Percentiles rank a stretch among this genome's conserved stretches.
These are phyloP conservation scores for Fusarium protoensiforme DNA, from an alignment of 2,329 filamentous ascomycete species.

Conservation along the genomic window DNA sequence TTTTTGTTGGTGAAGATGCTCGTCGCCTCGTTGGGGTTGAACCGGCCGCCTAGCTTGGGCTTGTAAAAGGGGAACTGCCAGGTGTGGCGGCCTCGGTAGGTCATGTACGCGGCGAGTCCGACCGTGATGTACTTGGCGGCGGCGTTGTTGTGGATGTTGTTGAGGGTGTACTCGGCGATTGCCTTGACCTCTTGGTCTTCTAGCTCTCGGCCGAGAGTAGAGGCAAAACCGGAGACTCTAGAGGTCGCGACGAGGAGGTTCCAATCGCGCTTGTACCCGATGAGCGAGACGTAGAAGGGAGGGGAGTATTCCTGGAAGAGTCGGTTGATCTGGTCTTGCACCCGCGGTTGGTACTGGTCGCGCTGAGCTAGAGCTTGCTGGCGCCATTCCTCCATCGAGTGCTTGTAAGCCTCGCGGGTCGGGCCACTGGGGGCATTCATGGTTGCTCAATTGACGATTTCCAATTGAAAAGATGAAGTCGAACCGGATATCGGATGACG, in stretches of 20 bases:
- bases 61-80: constrained; percentile 46
- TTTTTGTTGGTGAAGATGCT: constrained; percentile 43
- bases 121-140: constrained; percentile 43
- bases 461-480: neutral
- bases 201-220: constrained; percentile 45
- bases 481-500: constrained; percentile 31
- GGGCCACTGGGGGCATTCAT: constrained; percentile 34
- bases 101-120: constrained; percentile 42
- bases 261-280: constrained; percentile 42
- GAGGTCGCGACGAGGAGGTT: constrained; percentile 45
- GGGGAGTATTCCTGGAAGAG: constrained; percentile 47
- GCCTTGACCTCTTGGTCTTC: constrained; percentile 51
- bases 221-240: constrained; percentile 43
- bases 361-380: constrained; percentile 42
- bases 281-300: constrained; percentile 46
- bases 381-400: constrained; percentile 48
- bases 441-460: neutral
- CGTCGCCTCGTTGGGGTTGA: constrained; percentile 43
- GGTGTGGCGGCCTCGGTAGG: constrained; percentile 41
- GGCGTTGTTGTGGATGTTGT: constrained; percentile 46
- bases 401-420: constrained; percentile 40
- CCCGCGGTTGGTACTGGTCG: constrained; percentile 44
- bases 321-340: constrained; percentile 47
- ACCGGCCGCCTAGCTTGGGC: constrained; percentile 39
- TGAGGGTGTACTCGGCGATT: constrained; percentile 48